A percentile compares a stretch with the other conserved stretches of the same genome.
phyloP scores from a whole-genome alignment of 306 rosid species.

The Castanea mollissima region DNA sequence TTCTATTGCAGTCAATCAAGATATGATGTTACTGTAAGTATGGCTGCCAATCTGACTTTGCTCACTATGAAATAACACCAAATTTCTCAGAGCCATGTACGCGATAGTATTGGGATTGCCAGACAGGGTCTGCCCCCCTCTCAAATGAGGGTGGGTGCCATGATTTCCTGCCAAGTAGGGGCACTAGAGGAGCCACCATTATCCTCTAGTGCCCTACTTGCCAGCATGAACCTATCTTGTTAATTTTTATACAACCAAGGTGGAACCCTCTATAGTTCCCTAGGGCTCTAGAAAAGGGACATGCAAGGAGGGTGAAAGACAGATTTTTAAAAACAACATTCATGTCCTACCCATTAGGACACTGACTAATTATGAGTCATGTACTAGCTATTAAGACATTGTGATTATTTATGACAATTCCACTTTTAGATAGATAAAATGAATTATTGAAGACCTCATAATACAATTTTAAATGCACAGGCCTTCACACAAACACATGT shows the following conservation, averaged over 20 bases:
- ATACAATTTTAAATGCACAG: not conserved
- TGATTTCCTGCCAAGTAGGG: not conserved
- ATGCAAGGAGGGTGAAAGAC: not conserved
- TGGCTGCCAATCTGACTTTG: not conserved
- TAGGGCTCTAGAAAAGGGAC: not conserved
- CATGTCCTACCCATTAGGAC: not conserved
- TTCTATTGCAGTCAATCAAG: not conserved
- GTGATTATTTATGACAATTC: not conserved
- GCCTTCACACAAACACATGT: not conserved
- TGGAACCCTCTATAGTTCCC: not conserved
- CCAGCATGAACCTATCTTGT: not conserved
- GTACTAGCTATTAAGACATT: not conserved
- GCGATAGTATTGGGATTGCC: too few species aligned
- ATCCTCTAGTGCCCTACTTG: too few species aligned
- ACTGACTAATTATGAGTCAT: not conserved
- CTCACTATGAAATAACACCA: not conserved
- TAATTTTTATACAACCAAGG: not conserved
- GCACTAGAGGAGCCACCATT: not conserved
- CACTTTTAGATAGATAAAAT: not conserved
- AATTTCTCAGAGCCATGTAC: not conserved
- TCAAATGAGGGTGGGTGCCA: too few species aligned
- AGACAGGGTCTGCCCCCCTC: too few species aligned
- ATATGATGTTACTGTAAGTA: not conserved
- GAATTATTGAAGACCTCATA: not conserved
- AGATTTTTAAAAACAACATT: not conserved